Percentiles rank a stretch among this genome's conserved stretches.
phyloP scores from a whole-genome alignment of 345 rosid genomes.

The Euphorbia tirucalli region DNA sequence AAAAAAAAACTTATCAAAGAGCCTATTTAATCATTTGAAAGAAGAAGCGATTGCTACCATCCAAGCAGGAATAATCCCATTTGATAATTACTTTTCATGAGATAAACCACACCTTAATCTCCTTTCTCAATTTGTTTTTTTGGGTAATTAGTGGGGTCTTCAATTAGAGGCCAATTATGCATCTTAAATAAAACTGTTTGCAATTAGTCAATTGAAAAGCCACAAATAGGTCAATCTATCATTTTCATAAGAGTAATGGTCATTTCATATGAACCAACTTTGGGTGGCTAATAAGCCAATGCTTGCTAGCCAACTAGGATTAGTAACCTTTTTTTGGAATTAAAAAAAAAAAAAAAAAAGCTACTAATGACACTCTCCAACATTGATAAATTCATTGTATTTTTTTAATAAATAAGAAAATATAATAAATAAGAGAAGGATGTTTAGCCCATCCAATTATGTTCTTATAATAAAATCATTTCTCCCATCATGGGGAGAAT shows the following conservation, averaged over 20 bases:
- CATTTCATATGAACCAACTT: slow-evolving; percentile 26
- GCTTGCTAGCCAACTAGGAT: background rate
- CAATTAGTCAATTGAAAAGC: background rate
- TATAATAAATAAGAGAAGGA: too few species aligned
- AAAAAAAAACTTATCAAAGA: slow-evolving; percentile 9
- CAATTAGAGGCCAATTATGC: background rate
- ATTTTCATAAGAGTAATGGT: slow-evolving; percentile 15
- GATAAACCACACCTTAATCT: slow-evolving; percentile 8
- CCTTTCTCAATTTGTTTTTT: background rate
- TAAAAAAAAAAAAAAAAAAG: too few species aligned
- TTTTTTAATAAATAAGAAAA: too few species aligned
- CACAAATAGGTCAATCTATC: slow-evolving; percentile 12
- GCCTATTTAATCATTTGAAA: slow-evolving; percentile 22
- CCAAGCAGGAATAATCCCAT: slow-evolving; percentile 13
- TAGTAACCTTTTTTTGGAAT: too few species aligned
- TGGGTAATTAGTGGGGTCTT: background rate
- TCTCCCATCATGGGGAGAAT: too few species aligned
- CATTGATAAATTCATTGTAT: too few species aligned
- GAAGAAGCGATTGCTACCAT: slow-evolving; percentile 33
- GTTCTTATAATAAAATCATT: too few species aligned
- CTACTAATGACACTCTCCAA: too few species aligned
- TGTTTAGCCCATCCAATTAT: too few species aligned
- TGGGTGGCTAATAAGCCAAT: slow-evolving; percentile 24
- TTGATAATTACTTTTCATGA: slow-evolving; percentile 10
- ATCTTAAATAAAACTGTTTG: too few species aligned